Percentiles rank a stretch among this genome's conserved stretches.
These are phyloP conservation scores for Fragaria vesca DNA, from an alignment of 306 rosid genomes.

Conservation along the genomic window DNA sequence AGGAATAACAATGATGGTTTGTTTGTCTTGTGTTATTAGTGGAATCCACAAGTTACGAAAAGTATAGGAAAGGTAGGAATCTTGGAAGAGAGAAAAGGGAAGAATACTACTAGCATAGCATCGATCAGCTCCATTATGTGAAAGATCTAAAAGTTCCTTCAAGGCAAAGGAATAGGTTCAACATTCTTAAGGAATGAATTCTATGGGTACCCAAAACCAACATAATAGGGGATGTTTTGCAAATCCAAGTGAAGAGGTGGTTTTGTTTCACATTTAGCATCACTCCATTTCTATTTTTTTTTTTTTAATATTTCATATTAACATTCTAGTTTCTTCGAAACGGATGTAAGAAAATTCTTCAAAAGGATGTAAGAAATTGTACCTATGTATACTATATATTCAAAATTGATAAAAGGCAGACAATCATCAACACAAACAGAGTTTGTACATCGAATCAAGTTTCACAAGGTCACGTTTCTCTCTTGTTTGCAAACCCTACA, in stretches of 20 bases:
- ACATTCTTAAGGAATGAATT: not conserved
- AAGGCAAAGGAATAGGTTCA: not conserved
- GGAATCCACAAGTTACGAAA: not conserved
- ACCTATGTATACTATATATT: not conserved
- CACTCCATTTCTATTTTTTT: not conserved
- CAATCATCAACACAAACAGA: not conserved
- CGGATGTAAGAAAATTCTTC: not conserved
- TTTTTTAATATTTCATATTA: no score
- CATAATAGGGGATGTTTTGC: not conserved
- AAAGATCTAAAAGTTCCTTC: not conserved
- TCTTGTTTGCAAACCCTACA: not conserved
- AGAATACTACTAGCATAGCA: not conserved
- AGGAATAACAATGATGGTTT: not conserved
- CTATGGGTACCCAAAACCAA: not conserved
- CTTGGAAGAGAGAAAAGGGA: not conserved
- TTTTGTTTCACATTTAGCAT: not conserved
- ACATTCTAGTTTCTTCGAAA: no score
- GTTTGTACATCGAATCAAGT: accelerated
- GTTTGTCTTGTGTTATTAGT: not conserved
- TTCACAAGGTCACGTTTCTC: not conserved
- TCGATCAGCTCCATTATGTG: not conserved
- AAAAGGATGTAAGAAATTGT: not conserved
- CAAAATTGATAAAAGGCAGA: not conserved
- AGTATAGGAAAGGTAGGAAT: not conserved
- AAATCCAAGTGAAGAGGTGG: not conserved